Conservation (phyloP, 176 grass and related monocot genomes). For the Paspalum notatum region DNA sequence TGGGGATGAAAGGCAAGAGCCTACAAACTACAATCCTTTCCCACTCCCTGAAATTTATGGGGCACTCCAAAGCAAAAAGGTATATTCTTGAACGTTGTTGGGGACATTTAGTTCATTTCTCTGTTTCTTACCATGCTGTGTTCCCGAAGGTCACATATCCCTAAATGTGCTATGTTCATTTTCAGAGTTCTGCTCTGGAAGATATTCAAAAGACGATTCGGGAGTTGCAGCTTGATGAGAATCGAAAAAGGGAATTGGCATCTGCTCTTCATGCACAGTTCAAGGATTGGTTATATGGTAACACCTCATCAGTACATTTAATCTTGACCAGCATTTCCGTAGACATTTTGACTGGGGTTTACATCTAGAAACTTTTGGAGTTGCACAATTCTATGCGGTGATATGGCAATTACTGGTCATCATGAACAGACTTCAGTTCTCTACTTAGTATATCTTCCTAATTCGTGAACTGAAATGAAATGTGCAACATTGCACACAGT, state of each 20-base stretch:
- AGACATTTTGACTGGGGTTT: background rate
- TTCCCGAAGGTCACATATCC: background rate
- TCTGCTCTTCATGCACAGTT: conserved; percentile 89
- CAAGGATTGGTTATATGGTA: conserved; percentile 99
- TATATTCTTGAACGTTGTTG: conserved; percentile 36
- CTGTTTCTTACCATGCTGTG: conserved; percentile 14
- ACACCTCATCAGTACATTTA: conserved; percentile 12
- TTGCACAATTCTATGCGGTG: conserved; percentile 1
- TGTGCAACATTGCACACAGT: background rate
- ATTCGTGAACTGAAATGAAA: background rate
- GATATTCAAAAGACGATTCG: conserved; percentile 77
- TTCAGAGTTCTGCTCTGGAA: conserved; percentile 72
- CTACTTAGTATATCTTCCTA: background rate
- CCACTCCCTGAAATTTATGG: conserved; percentile 85
- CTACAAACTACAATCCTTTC: conserved; percentile 75
- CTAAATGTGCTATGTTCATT: conserved; percentile 33
- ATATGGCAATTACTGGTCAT: background rate
- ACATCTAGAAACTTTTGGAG: background rate
- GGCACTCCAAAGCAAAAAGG: conserved; percentile 82
- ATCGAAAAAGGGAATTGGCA: conserved; percentile 78
- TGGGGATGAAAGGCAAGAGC: conserved; percentile 57
- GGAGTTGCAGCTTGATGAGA: conserved; percentile 86
- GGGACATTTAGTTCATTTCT: background rate
- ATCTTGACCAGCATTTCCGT: background rate
- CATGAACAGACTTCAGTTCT: background rate